phyloP scores from a whole-genome alignment of 805 yeast genomes.

The Teunomyces pallodes region DNA sequence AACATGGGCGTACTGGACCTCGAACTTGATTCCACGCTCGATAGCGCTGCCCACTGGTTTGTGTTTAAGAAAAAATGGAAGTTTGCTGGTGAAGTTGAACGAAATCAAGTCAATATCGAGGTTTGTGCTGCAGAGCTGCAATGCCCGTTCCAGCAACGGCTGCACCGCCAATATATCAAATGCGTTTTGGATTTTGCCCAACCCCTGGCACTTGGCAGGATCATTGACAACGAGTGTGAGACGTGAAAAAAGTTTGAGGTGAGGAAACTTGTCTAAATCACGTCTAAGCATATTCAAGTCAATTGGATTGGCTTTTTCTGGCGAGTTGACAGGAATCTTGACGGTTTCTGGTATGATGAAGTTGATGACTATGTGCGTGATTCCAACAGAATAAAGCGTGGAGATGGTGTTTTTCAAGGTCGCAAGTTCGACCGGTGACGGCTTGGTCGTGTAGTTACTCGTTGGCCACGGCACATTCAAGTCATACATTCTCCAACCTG shows the following conservation, averaged over 20 bases:
- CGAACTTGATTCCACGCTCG: slow-evolving; percentile 79
- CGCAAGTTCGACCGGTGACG: slow-evolving; percentile 41
- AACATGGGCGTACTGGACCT: slow-evolving; percentile 64
- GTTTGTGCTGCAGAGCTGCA: slow-evolving; percentile 69
- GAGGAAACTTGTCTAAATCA: slow-evolving; percentile 25
- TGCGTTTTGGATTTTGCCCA: slow-evolving; percentile 43
- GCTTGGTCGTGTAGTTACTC: slow-evolving; percentile 40
- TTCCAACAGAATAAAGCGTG: slow-evolving; percentile 61
- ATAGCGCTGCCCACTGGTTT: slow-evolving; percentile 81
- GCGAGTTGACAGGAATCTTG: slow-evolving; percentile 49
- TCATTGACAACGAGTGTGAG: slow-evolving; percentile 76
- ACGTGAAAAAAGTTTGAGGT: slow-evolving; percentile 55
- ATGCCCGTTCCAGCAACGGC: slow-evolving; percentile 76
- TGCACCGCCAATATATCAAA: slow-evolving; percentile 82
- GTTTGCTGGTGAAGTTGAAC: slow-evolving; percentile 58
- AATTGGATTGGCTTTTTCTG: slow-evolving; percentile 47
- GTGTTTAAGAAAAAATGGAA: slow-evolving; percentile 79
- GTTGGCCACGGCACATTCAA: slow-evolving; percentile 76
- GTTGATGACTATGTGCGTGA: slow-evolving; percentile 75
- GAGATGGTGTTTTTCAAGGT: slow-evolving; percentile 49
- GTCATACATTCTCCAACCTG: slow-evolving; percentile 40
- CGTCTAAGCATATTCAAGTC: slow-evolving; percentile 32
- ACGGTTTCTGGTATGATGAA: slow-evolving; percentile 51
- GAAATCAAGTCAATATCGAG: slow-evolving; percentile 82
- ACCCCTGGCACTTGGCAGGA: slow-evolving; percentile 68